A percentile compares a stretch with the other conserved stretches of the same genome.
Conservation (phyloP, 1,139 yeast genomes). For the Protomyces lactucae-debilis region DNA sequence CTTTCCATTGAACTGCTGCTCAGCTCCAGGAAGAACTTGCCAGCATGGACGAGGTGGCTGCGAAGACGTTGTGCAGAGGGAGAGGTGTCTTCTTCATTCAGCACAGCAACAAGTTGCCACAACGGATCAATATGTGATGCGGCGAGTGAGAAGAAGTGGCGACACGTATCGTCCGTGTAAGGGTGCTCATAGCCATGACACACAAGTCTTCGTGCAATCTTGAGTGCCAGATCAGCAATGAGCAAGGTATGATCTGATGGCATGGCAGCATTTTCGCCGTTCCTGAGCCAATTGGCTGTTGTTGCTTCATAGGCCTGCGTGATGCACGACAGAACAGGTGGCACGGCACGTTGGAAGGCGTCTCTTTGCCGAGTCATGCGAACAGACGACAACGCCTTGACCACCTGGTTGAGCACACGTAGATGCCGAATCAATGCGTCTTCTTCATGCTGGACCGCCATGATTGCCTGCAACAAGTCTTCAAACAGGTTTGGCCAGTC, state of each 20-base stretch:
- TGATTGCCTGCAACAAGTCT: constrained; percentile 36
- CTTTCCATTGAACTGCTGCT: constrained; percentile 13
- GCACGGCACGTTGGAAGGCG: constrained; percentile 53
- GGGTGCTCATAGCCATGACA: constrained; percentile 74
- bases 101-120: constrained; percentile 51
- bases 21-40: constrained; percentile 17
- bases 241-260: constrained; percentile 40
- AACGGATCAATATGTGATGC: constrained; percentile 59
- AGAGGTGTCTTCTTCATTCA: constrained; percentile 33
- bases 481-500: constrained; percentile 82
- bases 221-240: constrained; percentile 70
- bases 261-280: constrained; percentile 39
- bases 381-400: constrained; percentile 68
- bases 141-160: constrained; percentile 55
- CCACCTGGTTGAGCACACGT: constrained; percentile 65
- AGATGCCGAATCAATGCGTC: constrained; percentile 58
- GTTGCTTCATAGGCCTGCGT: neutral
- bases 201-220: constrained; percentile 65
- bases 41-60: constrained; percentile 38
- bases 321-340: neutral
- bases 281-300: neutral
- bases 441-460: constrained; percentile 40
- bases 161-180: constrained; percentile 54
- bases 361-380: constrained; percentile 77
- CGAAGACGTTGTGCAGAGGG: constrained; percentile 53